These are phyloP conservation scores for Solanum virginianum DNA, from an alignment of 257 asterid genomes.

Conservation along the genomic window DNA sequence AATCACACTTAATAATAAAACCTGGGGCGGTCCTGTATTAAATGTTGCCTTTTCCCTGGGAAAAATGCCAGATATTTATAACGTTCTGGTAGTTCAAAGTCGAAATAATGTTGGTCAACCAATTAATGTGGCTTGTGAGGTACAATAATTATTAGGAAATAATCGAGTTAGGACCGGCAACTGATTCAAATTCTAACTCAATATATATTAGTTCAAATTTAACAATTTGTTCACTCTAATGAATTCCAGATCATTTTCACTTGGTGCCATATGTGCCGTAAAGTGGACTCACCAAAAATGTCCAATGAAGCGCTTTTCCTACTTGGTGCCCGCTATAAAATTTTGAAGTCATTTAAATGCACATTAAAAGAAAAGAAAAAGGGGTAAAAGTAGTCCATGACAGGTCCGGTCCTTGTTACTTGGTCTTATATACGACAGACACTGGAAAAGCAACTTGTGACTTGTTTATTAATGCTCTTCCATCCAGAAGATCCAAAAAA, in stretches of 20 bases:
- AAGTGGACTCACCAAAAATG: neutral
- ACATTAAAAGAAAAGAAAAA: neutral
- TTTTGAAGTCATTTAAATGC: constrained; percentile 6
- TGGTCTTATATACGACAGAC: neutral
- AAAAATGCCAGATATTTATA: too few relatives aligned
- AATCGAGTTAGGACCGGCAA: too few relatives aligned
- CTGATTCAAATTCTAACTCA: too few relatives aligned
- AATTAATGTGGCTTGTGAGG: too few relatives aligned
- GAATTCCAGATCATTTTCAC: neutral
- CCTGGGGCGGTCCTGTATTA: too few relatives aligned
- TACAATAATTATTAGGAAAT: too few relatives aligned
- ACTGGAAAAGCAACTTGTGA: neutral
- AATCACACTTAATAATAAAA: too few relatives aligned
- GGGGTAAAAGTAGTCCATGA: constrained; percentile 22
- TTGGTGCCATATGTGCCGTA: neutral
- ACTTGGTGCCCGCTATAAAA: constrained; percentile 9
- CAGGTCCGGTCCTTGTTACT: neutral
- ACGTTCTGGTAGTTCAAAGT: too few relatives aligned
- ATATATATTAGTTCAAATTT: too few relatives aligned
- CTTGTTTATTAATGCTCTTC: neutral
- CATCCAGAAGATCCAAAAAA: neutral
- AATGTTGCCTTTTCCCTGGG: too few relatives aligned
- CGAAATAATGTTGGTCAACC: too few relatives aligned
- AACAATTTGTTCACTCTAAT: neutral
- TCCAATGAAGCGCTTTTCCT: neutral